A percentile compares a stretch with the other conserved stretches of the same genome.
phyloP scores from a whole-genome alignment of 1,284 basidiomycete species.

The Boletellus sp. region DNA sequence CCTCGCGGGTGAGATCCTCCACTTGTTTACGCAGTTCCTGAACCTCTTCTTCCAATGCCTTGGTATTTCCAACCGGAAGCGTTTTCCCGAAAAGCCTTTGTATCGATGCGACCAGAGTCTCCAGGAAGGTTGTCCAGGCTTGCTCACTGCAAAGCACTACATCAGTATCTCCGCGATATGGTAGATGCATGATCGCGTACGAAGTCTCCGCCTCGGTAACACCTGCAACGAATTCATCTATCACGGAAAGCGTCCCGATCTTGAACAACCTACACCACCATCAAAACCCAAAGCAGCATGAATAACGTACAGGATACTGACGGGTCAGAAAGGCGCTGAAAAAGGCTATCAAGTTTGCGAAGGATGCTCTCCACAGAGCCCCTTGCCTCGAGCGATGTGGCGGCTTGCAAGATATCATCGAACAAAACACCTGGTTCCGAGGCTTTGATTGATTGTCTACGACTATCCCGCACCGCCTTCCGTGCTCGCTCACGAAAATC shows the following conservation, averaged over 20 bases:
- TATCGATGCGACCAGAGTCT: conserved; percentile 19
- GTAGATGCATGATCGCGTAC: conserved; percentile 13
- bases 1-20: conserved; percentile 18
- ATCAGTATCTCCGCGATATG: conserved; percentile 1
- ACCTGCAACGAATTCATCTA: conserved; percentile 69
- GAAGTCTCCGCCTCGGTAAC: conserved; percentile 65
- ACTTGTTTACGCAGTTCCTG: conserved; percentile 12
- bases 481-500: conserved; percentile 68
- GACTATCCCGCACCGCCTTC: conserved; percentile 38
- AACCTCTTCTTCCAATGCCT: conserved; percentile 10
- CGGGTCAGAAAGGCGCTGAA: conserved; percentile 61
- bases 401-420: conserved; percentile 54
- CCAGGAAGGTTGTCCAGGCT: conserved; percentile 17
- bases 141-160: conserved; percentile 10
- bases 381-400: conserved; percentile 39
- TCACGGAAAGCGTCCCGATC: conserved; percentile 53
- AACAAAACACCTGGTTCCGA: conserved; percentile 51
- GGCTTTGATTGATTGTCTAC: conserved; percentile 35
- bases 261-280: conserved; percentile 55
- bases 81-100: conserved; percentile 18
- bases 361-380: conserved; percentile 20
- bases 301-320: conserved; percentile 36
- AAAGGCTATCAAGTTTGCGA: conserved; percentile 43
- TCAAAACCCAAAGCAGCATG: conserved; percentile 5
- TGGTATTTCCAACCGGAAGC: conserved; percentile 15